phyloP scores from a whole-genome alignment of 2,329 filamentous ascomycete genomes.

The Fonsecaea erecta region DNA sequence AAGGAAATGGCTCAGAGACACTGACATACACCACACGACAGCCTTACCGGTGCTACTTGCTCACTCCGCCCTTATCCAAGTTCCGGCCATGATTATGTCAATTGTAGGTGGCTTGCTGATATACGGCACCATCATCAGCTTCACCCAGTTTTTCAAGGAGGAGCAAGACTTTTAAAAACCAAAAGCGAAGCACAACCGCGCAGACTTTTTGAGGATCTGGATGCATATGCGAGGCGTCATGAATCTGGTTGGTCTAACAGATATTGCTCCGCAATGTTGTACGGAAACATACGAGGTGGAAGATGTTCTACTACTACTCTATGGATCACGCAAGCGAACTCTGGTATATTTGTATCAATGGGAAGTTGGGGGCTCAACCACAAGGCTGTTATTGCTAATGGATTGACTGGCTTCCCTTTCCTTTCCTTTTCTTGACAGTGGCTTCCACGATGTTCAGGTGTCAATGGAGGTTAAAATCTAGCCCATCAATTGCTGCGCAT shows the following conservation, averaged over 20 bases:
- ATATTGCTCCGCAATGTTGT: slow-evolving; percentile 18
- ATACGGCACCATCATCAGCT: slow-evolving; percentile 97
- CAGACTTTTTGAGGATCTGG: slow-evolving; percentile 11
- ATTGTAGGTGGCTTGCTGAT: slow-evolving; percentile 90
- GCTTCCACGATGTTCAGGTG: neutral
- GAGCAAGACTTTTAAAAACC: slow-evolving; percentile 83
- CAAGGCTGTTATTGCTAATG: neutral
- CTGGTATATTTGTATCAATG: slow-evolving; percentile 9
- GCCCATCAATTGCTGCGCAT: neutral
- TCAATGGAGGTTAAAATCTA: neutral
- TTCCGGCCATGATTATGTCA: slow-evolving; percentile 92
- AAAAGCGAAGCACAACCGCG: slow-evolving; percentile 14
- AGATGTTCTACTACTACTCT: neutral
- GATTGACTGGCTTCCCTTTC: neutral
- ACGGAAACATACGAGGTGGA: slow-evolving; percentile 7
- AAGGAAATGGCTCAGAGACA: slow-evolving; percentile 4
- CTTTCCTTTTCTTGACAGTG: neutral
- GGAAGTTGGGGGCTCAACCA: neutral
- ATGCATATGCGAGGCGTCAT: slow-evolving; percentile 19
- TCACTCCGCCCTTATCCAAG: slow-evolving; percentile 79
- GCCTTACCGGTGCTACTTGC: slow-evolving; percentile 87
- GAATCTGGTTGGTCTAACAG: slow-evolving; percentile 18
- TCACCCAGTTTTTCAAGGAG: slow-evolving; percentile 97
- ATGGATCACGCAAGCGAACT: slow-evolving; percentile 7
- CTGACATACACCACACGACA: slow-evolving; percentile 54